Conservation (phyloP, 2,329 filamentous ascomycete genomes). For the Xylariaceae sp. region DNA sequence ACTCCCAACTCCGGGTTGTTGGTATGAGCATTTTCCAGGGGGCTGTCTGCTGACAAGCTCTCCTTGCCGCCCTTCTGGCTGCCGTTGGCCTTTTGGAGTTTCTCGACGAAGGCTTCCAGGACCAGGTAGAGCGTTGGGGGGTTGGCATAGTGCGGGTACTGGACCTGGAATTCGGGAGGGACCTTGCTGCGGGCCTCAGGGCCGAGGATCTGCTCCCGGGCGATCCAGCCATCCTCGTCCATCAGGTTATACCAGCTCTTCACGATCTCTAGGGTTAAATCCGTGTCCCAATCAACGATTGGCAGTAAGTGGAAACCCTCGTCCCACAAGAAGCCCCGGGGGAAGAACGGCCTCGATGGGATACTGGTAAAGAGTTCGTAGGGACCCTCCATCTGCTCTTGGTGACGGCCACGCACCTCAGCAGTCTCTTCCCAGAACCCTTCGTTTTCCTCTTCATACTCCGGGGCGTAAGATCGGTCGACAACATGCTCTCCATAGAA, state of each 20-base stretch:
- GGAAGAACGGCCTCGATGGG: constrained; percentile 92
- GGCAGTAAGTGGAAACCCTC: constrained; percentile 93
- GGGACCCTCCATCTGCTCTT: constrained; percentile 68
- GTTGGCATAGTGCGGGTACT: constrained; percentile 97
- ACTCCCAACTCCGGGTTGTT: constrained; percentile 38
- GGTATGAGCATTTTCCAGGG: constrained; percentile 55
- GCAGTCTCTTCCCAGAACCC: constrained; percentile 92
- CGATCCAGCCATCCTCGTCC: constrained; percentile 97
- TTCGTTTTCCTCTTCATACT: constrained; percentile 93
- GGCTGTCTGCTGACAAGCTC: constrained; percentile 30
- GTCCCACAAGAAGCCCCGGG: constrained; percentile 94
- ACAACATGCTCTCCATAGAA: constrained; percentile 86
- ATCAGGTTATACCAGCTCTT: constrained; percentile 95
- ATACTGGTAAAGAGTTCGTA: constrained; percentile 86
- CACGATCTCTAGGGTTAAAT: constrained; percentile 78
- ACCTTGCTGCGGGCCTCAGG: constrained; percentile 91
- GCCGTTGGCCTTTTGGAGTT: constrained; percentile 53
- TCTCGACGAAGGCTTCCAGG: constrained; percentile 75
- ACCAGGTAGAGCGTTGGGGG: constrained; percentile 91
- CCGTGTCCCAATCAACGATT: constrained; percentile 88
- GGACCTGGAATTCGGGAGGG: constrained; percentile 82
- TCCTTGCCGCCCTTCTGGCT: constrained; percentile 36
- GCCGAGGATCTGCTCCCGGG: constrained; percentile 89
- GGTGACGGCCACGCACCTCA: constrained; percentile 62
- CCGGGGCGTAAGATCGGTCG: constrained; percentile 82